These are phyloP conservation scores for Dactylellina haptotyla DNA, from an alignment of 2,329 filamentous ascomycete genomes.

Conservation along the genomic window DNA sequence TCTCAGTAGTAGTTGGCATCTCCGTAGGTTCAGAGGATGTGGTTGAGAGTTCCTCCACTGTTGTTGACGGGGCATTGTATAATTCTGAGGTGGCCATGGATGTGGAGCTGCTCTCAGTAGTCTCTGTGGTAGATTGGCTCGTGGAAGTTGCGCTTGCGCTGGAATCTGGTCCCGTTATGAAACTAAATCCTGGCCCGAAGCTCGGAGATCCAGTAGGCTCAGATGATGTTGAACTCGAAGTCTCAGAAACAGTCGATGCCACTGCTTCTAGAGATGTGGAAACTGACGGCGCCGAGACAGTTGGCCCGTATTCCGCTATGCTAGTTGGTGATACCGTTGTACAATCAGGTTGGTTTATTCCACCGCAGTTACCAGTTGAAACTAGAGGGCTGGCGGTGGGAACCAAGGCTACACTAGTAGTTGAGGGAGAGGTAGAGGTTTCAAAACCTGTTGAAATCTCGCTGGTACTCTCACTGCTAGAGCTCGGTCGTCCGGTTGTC, in stretches of 20 bases:
- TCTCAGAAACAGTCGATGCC: not conserved
- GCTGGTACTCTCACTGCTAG: not conserved
- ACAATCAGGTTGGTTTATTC: constrained; percentile 33
- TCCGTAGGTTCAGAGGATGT: not conserved
- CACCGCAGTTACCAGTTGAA: constrained; percentile 19
- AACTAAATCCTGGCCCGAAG: constrained; percentile 32
- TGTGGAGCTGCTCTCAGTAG: not conserved
- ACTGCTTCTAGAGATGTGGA: not conserved
- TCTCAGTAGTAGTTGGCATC: not conserved
- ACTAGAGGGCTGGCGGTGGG: not conserved
- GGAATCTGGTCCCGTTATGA: constrained; percentile 15
- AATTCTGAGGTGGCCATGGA: not conserved
- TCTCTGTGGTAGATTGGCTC: not conserved
- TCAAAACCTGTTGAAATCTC: not conserved
- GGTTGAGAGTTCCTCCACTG: not conserved
- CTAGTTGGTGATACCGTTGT: not conserved
- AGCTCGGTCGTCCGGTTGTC: not conserved
- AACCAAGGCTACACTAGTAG: not conserved
- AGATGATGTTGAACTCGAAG: not conserved
- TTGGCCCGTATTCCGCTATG: not conserved
- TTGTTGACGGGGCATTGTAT: constrained; percentile 1
- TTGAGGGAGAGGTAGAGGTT: not conserved
- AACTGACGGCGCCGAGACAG: not conserved
- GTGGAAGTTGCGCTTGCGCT: not conserved
- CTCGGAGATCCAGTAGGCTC: constrained; percentile 13